Percentiles rank a stretch among this genome's conserved stretches.
Evolutionary conservation across 2,329 filamentous ascomycete genomes (phyloP).

Genomic region (Cylindrodendrum hubeiense): DNA sequence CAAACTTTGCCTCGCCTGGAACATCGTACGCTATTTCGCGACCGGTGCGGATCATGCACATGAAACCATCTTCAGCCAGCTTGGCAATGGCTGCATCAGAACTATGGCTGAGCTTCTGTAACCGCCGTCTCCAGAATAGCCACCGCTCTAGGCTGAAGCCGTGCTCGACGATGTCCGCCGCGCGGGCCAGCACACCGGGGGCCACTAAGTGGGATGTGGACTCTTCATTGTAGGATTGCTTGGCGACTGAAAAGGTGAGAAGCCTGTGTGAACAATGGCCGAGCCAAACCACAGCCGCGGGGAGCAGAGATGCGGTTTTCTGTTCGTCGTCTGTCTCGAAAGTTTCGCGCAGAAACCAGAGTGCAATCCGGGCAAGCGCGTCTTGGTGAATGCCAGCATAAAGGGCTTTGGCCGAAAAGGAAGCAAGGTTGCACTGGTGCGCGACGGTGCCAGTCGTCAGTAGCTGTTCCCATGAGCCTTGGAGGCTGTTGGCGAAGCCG

Average conservation of each 20-base stretch:
- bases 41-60: background rate
- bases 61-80: background rate
- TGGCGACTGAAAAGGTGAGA: background rate
- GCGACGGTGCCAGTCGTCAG: background rate
- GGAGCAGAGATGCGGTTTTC: background rate
- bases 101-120: background rate
- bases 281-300: conserved; percentile 11
- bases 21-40: background rate
- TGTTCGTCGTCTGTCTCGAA: conserved; percentile 1
- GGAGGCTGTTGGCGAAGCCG: conserved; percentile 9
- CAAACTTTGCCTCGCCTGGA: background rate
- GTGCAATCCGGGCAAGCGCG: background rate
- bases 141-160: conserved; percentile 3
- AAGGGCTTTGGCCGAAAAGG: conserved; percentile 16
- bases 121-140: conserved; percentile 5
- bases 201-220: fast-evolving
- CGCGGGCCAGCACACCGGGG: background rate
- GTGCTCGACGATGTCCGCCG: background rate
- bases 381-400: background rate
- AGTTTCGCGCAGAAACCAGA: conserved; percentile 16
- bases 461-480: conserved; percentile 2
- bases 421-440: conserved; percentile 8
- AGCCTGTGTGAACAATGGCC: background rate
- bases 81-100: background rate
- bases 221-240: background rate